Evolutionary conservation across 1,139 yeast species (phyloP).

Genomic region (Candida buenavistaensis): DNA sequence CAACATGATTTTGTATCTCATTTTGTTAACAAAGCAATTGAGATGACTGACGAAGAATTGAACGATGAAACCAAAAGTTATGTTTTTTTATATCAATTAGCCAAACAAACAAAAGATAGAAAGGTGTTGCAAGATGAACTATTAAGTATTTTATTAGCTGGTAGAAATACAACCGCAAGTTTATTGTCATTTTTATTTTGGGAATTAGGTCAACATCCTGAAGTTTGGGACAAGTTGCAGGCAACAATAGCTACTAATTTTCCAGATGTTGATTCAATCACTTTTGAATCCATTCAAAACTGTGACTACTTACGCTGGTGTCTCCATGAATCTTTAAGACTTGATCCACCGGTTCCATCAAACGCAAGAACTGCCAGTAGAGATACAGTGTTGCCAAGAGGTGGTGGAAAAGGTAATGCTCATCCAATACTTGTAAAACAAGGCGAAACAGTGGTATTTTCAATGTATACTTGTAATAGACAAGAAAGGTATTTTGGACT

Average conservation of each 20-base stretch:
- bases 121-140: constrained; percentile 28
- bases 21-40: constrained; percentile 30
- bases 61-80: constrained; percentile 21
- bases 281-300: constrained; percentile 48
- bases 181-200: constrained; percentile 27
- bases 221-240: constrained; percentile 23
- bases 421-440: constrained; percentile 45
- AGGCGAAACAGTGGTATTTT: constrained; percentile 43
- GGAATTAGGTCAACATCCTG: constrained; percentile 25
- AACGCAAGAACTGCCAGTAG: constrained; percentile 44
- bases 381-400: constrained; percentile 47
- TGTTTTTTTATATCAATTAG: constrained; percentile 29
- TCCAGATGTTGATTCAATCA: constrained; percentile 26
- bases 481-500: constrained; percentile 43
- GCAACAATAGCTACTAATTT: constrained; percentile 20
- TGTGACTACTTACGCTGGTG: constrained; percentile 46
- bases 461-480: constrained; percentile 47
- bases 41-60: constrained; percentile 20
- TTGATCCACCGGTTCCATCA: constrained; percentile 55
- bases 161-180: constrained; percentile 34
- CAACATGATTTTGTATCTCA: constrained; percentile 28
- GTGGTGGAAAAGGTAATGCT: constrained; percentile 46
- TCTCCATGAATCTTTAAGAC: constrained; percentile 50
- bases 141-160: constrained; percentile 33
- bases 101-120: constrained; percentile 27